These are phyloP conservation scores for Naematelia encephala DNA, from an alignment of 768 basidiomycete genomes.

Conservation along the genomic window DNA sequence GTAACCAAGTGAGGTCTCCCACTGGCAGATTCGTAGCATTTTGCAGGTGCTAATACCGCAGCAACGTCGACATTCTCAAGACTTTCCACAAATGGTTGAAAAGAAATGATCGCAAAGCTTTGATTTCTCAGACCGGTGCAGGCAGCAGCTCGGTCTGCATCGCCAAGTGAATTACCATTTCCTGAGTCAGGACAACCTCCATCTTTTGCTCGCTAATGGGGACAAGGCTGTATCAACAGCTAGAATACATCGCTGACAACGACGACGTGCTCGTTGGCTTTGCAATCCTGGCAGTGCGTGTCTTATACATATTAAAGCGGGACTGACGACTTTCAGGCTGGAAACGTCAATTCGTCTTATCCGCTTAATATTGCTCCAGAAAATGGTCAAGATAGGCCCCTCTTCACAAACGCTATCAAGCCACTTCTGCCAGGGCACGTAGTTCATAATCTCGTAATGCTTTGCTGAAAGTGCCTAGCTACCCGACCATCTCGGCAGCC, in stretches of 20 bases:
- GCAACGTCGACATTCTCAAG: constrained; percentile 56
- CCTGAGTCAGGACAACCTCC: too few species aligned
- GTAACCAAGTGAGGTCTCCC: constrained; percentile 52
- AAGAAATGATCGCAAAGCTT: constrained; percentile 57
- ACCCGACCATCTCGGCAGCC: too few species aligned
- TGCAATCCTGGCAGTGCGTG: constrained; percentile 56
- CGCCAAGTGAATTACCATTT: constrained; percentile 54
- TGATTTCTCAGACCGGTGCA: constrained; percentile 64
- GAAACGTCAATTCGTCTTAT: too few species aligned
- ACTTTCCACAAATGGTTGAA: constrained; percentile 55
- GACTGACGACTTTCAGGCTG: too few species aligned
- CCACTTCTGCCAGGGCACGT: too few species aligned
- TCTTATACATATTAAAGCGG: too few species aligned
- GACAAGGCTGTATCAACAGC: constrained; percentile 54
- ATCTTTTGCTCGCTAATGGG: constrained; percentile 54
- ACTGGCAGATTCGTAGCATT: neutral
- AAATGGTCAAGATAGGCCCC: too few species aligned
- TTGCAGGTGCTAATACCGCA: constrained; percentile 24
- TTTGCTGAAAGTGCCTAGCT: too few species aligned
- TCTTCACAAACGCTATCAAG: too few species aligned
- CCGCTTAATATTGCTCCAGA: too few species aligned
- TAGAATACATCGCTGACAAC: constrained; percentile 56
- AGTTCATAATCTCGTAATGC: too few species aligned
- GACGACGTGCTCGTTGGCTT: constrained; percentile 57
- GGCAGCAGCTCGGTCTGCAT: constrained; percentile 58